Evolutionary conservation across 1,139 yeast species (phyloP), one percentile per base, ranked within the genome.

Genomic region (Suhomyces taliae): DNA sequence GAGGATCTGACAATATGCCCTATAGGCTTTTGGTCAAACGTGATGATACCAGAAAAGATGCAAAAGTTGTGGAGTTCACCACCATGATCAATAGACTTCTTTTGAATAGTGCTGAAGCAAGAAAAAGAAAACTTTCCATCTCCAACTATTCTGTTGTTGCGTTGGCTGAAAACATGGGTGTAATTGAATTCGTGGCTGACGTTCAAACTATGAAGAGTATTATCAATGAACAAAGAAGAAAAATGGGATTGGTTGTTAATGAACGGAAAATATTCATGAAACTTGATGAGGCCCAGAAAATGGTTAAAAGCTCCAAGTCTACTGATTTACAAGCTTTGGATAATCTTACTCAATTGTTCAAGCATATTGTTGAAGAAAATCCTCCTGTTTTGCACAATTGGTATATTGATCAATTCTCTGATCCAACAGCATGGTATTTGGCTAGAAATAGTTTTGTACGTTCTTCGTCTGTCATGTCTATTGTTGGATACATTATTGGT

Each of bases 1-100:
- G 82, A 43, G 99, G 98, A 0, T 82, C 89, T 1, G 90, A 93
- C 67, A 93, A 93, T 9, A 65, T 69, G 11, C 65, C 72, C 0
- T 91, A 90, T 62, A 79, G 85, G 33, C 75, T 95, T 29, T 77
- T 95, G 71, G 85, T 96, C 55, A 95, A 95, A 63, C 80, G 85
- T 53, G 99, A 95, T 64, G 99, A 95, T 67, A 85, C 95, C 9
- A 73, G 99, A 55, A 95, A 95, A 62, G 99, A 95, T 70, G 95
- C 97, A 6, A 87, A 96, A 55, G 81, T 93, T 42, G 89, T 93
- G 80, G 98, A 95, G 58, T 86, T 95, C 56, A 90, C 97, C 0
- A 82, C 90, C 1, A 87, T 91, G 68, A 84, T 93, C 62, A 93
- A 91, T 58, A 79, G 90, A 52, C 65, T 93, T 36, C 70, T 95